Percentiles rank a stretch among this genome's conserved stretches.
Conservation (phyloP, 495 filamentous ascomycete species). For the Darksidea phi region DNA sequence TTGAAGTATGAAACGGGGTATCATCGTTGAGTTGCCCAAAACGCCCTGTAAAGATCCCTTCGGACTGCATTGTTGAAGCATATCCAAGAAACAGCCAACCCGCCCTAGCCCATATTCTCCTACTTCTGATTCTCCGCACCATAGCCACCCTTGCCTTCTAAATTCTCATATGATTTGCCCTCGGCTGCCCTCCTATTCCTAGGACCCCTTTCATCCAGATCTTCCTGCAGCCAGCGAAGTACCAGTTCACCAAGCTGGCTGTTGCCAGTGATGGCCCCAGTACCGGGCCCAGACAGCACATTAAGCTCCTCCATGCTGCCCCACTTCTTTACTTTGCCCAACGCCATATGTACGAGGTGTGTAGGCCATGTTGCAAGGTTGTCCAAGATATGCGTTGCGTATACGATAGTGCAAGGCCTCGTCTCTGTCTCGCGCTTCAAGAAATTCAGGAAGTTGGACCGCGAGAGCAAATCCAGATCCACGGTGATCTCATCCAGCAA, state of each 20-base stretch:
- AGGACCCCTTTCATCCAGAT: slow-evolving; percentile 77
- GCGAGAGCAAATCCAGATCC: slow-evolving; percentile 82
- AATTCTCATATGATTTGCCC: slow-evolving; percentile 66
- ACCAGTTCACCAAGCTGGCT: slow-evolving; percentile 80
- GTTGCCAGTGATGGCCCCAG: slow-evolving; percentile 54
- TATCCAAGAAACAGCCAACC: background rate
- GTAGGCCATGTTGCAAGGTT: slow-evolving; percentile 90
- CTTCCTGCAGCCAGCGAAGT: slow-evolving; percentile 79
- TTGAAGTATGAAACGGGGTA: slow-evolving; percentile 30
- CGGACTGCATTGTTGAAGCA: slow-evolving; percentile 13
- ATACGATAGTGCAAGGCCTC: slow-evolving; percentile 85
- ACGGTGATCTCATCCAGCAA: slow-evolving; percentile 97
- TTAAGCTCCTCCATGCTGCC: slow-evolving; percentile 62
- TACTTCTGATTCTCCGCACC: slow-evolving; percentile 62
- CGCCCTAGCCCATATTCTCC: background rate
- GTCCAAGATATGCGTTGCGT: slow-evolving; percentile 96
- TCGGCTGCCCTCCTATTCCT: slow-evolving; percentile 59
- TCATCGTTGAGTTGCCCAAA: slow-evolving; percentile 24
- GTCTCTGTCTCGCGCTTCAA: slow-evolving; percentile 81
- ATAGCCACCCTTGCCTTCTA: slow-evolving; percentile 76
- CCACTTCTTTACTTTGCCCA: slow-evolving; percentile 82
- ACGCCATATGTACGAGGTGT: slow-evolving; percentile 90
- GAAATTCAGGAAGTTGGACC: slow-evolving; percentile 82
- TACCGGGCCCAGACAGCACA: slow-evolving; percentile 41
- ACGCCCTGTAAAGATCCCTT: slow-evolving; percentile 5